Evolutionary conservation across 2,329 filamentous ascomycete species (phyloP).

Genomic region (Xylariaceae sp.): DNA sequence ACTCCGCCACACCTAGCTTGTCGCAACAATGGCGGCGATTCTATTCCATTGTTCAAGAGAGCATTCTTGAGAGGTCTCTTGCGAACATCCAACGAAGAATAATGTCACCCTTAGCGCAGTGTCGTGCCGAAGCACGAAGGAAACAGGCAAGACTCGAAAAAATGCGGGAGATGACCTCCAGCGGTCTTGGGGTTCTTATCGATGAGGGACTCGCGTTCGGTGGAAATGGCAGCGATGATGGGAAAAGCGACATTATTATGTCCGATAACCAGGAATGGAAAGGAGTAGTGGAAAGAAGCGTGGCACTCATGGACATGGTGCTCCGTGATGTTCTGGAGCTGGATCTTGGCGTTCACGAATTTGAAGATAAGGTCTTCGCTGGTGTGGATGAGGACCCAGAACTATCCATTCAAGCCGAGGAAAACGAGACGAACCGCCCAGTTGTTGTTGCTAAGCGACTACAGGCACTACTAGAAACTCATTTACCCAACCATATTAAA

Average conservation of each 20-base stretch:
- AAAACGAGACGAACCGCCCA: conserved; percentile 56
- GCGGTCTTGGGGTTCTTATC: conserved; percentile 84
- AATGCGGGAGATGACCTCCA: conserved; percentile 81
- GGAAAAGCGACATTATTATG: conserved; percentile 54
- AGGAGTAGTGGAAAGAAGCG: conserved; percentile 77
- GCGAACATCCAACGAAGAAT: conserved; percentile 74
- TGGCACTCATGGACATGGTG: conserved; percentile 86
- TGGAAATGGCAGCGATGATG: conserved; percentile 62
- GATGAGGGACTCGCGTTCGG: conserved; percentile 81
- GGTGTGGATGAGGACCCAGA: conserved; percentile 68
- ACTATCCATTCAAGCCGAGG: conserved; percentile 59
- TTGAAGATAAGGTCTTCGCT: conserved; percentile 70
- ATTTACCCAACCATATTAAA: conserved; percentile 71
- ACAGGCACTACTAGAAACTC: conserved; percentile 69
- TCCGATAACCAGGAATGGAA: conserved; percentile 63
- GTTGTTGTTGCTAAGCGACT: conserved; percentile 71
- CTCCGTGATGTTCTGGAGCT: conserved; percentile 73
- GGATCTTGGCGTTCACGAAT: conserved; percentile 67
- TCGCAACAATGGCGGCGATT: conserved; percentile 70
- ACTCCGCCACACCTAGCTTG: conserved; percentile 48
- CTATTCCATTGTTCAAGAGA: conserved; percentile 80
- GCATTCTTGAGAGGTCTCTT: conserved; percentile 74
- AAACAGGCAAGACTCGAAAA: conserved; percentile 77
- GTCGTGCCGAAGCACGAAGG: conserved; percentile 74
- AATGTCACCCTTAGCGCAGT: conserved; percentile 78